Percentiles rank a stretch among this genome's conserved stretches.
Evolutionary conservation across 1,139 yeast genomes (phyloP).

Genomic region (Yamadazyma atlantica): DNA sequence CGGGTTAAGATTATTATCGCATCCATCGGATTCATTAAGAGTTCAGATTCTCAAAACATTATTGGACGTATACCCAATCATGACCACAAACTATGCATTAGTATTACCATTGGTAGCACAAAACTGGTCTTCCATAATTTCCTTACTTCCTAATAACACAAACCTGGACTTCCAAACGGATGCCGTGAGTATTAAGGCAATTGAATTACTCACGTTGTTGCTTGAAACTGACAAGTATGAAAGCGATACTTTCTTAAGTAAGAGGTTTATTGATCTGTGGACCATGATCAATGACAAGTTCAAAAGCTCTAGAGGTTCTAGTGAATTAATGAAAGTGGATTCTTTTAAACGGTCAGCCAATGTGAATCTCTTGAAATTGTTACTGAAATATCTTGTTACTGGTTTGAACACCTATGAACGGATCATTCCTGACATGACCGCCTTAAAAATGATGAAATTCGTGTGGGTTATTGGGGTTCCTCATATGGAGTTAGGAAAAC

Average conservation of each 20-base stretch:
- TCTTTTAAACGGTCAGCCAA: constrained; percentile 8
- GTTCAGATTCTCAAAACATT: constrained; percentile 57
- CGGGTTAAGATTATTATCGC: constrained; percentile 70
- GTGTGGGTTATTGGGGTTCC: constrained; percentile 28
- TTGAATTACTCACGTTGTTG: constrained; percentile 27
- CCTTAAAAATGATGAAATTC: constrained; percentile 29
- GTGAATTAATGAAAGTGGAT: constrained; percentile 3
- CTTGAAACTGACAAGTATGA: constrained; percentile 27
- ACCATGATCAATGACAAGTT: constrained; percentile 14
- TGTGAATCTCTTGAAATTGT: constrained; percentile 11
- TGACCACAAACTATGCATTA: constrained; percentile 59
- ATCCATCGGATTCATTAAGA: constrained; percentile 58
- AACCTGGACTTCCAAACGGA: constrained; percentile 2
- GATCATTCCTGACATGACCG: constrained; percentile 31
- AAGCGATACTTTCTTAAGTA: constrained; percentile 31
- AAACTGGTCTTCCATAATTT: constrained; percentile 56
- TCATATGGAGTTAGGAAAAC: constrained; percentile 21
- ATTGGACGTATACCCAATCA: constrained; percentile 51
- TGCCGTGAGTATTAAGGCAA: constrained; percentile 12
- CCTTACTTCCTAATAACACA: constrained; percentile 4
- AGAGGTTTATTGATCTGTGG: constrained; percentile 40
- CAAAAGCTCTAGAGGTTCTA: constrained; percentile 3
- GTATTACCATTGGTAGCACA: constrained; percentile 68
- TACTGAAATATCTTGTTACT: constrained; percentile 24
- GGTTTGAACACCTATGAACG: constrained; percentile 36